phyloP scores from a whole-genome alignment of 1,284 basidiomycete species.

The Phellopilus nigrolimitatus region DNA sequence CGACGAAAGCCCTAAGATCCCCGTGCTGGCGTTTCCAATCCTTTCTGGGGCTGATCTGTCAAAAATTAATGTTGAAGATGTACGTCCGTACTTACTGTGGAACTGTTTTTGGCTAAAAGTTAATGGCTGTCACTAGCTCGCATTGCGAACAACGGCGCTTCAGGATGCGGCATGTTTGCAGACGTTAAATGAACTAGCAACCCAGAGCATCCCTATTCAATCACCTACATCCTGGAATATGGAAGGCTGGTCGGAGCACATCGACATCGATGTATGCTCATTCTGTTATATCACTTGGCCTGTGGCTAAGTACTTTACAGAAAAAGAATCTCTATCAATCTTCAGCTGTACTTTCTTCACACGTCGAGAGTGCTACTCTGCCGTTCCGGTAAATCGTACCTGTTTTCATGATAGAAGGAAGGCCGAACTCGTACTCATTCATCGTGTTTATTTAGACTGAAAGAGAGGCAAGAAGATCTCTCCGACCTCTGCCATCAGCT shows the following conservation, averaged over 20 bases:
- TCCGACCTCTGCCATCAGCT: slow-evolving; percentile 44
- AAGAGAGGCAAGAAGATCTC: slow-evolving; percentile 38
- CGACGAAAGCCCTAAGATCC: slow-evolving; percentile 60
- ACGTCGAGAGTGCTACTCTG: slow-evolving; percentile 61
- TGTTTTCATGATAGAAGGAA: background rate
- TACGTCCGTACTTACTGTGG: slow-evolving; percentile 24
- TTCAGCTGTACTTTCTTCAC: slow-evolving; percentile 63
- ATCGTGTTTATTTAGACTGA: slow-evolving; percentile 33
- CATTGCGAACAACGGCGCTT: slow-evolving; percentile 36
- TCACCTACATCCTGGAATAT: slow-evolving; percentile 38
- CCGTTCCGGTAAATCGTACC: slow-evolving; percentile 50
- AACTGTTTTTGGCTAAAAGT: slow-evolving; percentile 23
- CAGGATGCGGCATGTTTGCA: slow-evolving; percentile 61
- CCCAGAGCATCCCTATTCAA: slow-evolving; percentile 53
- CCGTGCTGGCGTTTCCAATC: slow-evolving; percentile 51
- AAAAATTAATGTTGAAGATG: slow-evolving; percentile 39
- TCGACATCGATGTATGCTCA: slow-evolving; percentile 38
- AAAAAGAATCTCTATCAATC: slow-evolving; percentile 43
- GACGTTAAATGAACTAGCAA: slow-evolving; percentile 46
- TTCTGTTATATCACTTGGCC: slow-evolving; percentile 2
- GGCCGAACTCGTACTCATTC: slow-evolving; percentile 5
- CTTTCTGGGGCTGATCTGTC: slow-evolving; percentile 42
- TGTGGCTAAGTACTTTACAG: slow-evolving; percentile 30
- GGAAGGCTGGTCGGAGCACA: slow-evolving; percentile 40
- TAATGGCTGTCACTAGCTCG: slow-evolving; percentile 25